Evolutionary conservation across 1,139 yeast species (phyloP).

Genomic region (Kluyveromyces sp.): DNA sequence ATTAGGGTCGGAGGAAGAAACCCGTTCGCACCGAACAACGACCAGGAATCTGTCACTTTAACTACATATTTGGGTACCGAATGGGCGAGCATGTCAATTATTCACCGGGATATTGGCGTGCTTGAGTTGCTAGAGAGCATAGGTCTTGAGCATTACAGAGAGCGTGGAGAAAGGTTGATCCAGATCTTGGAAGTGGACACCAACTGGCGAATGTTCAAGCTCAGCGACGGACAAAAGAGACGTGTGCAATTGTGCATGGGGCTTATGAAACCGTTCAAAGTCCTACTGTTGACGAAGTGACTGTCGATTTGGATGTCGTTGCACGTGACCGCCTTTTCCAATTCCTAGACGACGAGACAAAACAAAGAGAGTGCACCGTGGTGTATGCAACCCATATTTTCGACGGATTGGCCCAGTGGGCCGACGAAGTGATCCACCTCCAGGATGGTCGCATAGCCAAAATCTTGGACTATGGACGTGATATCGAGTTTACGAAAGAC

Average conservation of each 20-base stretch:
- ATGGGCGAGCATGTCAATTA: constrained; percentile 91
- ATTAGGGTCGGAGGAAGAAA: constrained; percentile 67
- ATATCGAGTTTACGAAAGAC: constrained; percentile 29
- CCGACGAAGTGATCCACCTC: constrained; percentile 75
- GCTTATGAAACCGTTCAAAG: constrained; percentile 78
- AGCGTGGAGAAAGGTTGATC: constrained; percentile 68
- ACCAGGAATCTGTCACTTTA: constrained; percentile 36
- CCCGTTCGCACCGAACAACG: constrained; percentile 53
- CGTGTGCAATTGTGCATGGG: constrained; percentile 95
- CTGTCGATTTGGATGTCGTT: constrained; percentile 90
- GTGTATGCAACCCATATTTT: constrained; percentile 95
- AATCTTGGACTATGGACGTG: constrained; percentile 27
- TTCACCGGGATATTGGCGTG: constrained; percentile 85
- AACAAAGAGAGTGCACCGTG: constrained; percentile 55
- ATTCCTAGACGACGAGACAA: constrained; percentile 66
- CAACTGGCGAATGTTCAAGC: constrained; percentile 84
- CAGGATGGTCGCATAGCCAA: constrained; percentile 50
- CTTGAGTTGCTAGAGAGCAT: constrained; percentile 67
- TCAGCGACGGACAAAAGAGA: constrained; percentile 91
- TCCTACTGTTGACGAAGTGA: constrained; percentile 79
- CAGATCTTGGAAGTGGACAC: constrained; percentile 77
- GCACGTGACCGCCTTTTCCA: constrained; percentile 69
- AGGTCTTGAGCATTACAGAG: constrained; percentile 70
- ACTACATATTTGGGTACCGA: constrained; percentile 94
- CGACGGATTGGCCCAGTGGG: constrained; percentile 89